Base-by-base conservation (phyloP, 441 rosid species). In the Theobroma grandiflorum region DNA sequence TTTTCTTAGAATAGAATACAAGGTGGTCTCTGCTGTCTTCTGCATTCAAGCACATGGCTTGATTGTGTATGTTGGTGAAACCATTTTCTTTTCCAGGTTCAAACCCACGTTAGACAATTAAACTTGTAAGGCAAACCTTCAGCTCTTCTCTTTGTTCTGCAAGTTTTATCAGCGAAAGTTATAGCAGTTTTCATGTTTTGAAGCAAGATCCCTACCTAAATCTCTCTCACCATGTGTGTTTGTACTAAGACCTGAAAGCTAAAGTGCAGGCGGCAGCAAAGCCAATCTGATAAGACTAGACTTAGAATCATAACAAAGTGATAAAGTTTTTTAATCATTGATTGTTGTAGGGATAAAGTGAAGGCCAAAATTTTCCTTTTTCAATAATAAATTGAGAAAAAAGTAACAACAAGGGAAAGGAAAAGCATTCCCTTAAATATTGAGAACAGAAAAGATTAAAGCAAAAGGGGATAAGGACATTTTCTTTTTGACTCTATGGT, bases 321-420 rank as follows among this genome's bases (percentile, higher is more conserved):
- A 22, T 52, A 57, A 78, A 78, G 67, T 40, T 9, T 31, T 31
- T 55, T 43, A 58, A 55, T 67, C 75, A 78, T 68, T 77, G 66
- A 38, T 67, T 40, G 37, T 40, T 71, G 80, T 68, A 69, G 57
- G 75, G 67, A 78, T 20, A 57, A 78, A 68, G 75, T 26, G 67
- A 68, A 3, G 40, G 64, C 67, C 75, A 69, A n/a, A 78, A 43
- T 22, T 68, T 26, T 69, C 26, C 75, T 64, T 67, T 74, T 67
- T 67, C 74, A 67, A 77, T 66, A 53, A 67, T 7, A 55, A 38
- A 77, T 20, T 43, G 42, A 55, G 11, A 45, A 76, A 11, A 12
- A 63, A 47, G 31, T 31, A 63, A n/a, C 43, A 18, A 47, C 26
- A 31, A 5, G 42, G 47, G 31, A 65, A 76, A 50, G 3, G 6